Evolutionary conservation across 768 basidiomycete genomes (phyloP).

Genomic region (Amanita polypyramis): DNA sequence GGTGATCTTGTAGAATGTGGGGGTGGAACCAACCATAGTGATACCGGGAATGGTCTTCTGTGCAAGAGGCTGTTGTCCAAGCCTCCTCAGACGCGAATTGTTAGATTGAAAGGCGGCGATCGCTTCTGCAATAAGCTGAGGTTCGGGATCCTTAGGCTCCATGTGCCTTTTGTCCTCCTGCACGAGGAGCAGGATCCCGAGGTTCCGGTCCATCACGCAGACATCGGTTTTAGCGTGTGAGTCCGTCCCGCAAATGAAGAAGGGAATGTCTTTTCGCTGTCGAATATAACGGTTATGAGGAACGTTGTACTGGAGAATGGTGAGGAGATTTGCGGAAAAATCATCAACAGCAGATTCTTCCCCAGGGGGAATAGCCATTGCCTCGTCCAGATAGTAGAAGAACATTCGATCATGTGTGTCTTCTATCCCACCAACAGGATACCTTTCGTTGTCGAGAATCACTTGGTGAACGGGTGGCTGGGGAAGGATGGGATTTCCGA

Average conservation of each 20-base stretch:
- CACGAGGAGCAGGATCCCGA: not conserved
- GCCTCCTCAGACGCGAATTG: not conserved
- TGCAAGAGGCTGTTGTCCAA: not conserved
- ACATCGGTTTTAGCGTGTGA: not conserved
- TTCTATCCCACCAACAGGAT: not conserved
- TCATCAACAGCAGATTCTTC: not conserved
- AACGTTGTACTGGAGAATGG: not conserved
- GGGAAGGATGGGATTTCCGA: not conserved
- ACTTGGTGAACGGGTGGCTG: not conserved
- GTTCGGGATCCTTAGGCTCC: not conserved
- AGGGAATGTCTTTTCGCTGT: not conserved
- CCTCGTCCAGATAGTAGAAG: not conserved
- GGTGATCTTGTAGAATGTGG: conserved; percentile 2
- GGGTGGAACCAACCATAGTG: not conserved
- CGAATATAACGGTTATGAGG: not conserved
- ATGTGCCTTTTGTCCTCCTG: not conserved
- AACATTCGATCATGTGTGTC: not conserved
- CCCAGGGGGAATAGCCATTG: not conserved
- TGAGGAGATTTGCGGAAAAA: not conserved
- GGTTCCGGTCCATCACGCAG: not conserved
- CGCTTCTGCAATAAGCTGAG: conserved; percentile 2
- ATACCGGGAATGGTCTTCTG: not conserved
- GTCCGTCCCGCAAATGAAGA: not conserved
- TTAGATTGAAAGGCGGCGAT: not conserved
- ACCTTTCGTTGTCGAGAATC: not conserved